Base-by-base conservation (phyloP, 176 grass and related monocot genomes). In the Panicum miliaceum region DNA sequence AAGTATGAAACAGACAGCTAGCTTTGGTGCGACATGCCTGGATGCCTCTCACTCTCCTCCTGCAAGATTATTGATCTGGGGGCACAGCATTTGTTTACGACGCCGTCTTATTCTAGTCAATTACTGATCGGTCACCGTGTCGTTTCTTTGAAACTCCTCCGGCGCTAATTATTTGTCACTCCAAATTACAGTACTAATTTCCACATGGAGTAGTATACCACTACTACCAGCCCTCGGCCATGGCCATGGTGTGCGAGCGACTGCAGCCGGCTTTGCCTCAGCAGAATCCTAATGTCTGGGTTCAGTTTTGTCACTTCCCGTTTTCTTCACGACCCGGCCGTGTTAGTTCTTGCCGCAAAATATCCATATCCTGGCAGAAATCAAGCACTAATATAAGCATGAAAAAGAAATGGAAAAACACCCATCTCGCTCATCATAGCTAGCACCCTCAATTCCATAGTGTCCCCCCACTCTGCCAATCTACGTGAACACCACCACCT, bases 401-500 rank as follows among this genome's bases (percentile, higher is more conserved):
- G 7, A 12, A 73, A 73, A 73, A 51, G 25, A 52, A 32, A 51
- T 52, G 3, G 3, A 34, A 51, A 29, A 57, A 15, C 6, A 58
- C 23, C 32, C 72, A 56, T 75, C 32, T 64, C 27, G 12, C 13
- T n/a, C 19, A 37, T 46, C 1, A 10, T 80, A 66, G 32, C 32
- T 51, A 80, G 78, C 77, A 40, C 64, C 10, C 25, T 22, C 4
- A 37, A 40, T 38, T 12, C 58, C 51, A 38, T 86, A 56, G 27
- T 90, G 73, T 73, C 23, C 84, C n/a, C 56, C 84, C 73, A 89
- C 79, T 82, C 23, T 18, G 64, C 34, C 11, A 4, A 25, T 73
- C 81, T 75, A 68, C 84, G 89, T 87, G 80, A 75, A 61, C 84
- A 36, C 80, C 84, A 86, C 73, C 79, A 74, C 67, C 68, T 20